Evolutionary conservation across 2,329 filamentous ascomycete species (phyloP).

Genomic region (Pseudogymnoascus sp.): DNA sequence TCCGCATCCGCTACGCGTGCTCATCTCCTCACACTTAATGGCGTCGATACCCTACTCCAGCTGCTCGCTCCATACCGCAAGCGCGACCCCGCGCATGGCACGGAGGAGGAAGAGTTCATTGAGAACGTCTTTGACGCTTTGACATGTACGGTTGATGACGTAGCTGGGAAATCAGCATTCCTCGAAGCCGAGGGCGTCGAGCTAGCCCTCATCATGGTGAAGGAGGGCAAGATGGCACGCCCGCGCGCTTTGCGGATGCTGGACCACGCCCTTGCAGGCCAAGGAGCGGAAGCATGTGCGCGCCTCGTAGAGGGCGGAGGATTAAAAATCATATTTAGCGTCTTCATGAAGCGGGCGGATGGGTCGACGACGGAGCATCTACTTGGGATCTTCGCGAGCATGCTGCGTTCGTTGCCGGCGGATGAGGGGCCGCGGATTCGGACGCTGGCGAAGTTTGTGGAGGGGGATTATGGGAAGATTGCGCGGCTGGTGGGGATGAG

Average conservation of each 20-base stretch:
- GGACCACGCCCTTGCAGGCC: conserved; percentile 67
- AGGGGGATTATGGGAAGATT: conserved; percentile 87
- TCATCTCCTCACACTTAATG: conserved; percentile 57
- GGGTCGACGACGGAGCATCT: conserved; percentile 66
- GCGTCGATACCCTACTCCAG: conserved; percentile 73
- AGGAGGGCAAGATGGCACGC: conserved; percentile 79
- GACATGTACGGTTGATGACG: conserved; percentile 70
- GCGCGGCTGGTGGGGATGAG: conserved; percentile 63
- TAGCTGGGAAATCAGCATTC: conserved; percentile 69
- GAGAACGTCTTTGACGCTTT: conserved; percentile 88
- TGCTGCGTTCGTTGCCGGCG: conserved; percentile 71
- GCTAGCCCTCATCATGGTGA: conserved; percentile 83
- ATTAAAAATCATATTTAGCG: conserved; percentile 74
- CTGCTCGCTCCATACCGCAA: conserved; percentile 77
- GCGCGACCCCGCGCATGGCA: conserved; percentile 75
- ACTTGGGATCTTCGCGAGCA: conserved; percentile 72
- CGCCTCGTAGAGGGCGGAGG: conserved; percentile 75
- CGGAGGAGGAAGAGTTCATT: conserved; percentile 88
- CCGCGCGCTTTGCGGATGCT: conserved; percentile 69
- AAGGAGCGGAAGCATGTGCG: conserved; percentile 58
- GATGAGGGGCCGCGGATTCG: conserved; percentile 73
- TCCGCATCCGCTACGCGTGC: conserved; percentile 58
- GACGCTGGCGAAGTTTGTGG: conserved; percentile 85
- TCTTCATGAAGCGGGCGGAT: conserved; percentile 79
- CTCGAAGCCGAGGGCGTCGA: conserved; percentile 88